phyloP scores from a whole-genome alignment of 2,329 filamentous ascomycete genomes.

The Myriosclerotinia duriaeana region DNA sequence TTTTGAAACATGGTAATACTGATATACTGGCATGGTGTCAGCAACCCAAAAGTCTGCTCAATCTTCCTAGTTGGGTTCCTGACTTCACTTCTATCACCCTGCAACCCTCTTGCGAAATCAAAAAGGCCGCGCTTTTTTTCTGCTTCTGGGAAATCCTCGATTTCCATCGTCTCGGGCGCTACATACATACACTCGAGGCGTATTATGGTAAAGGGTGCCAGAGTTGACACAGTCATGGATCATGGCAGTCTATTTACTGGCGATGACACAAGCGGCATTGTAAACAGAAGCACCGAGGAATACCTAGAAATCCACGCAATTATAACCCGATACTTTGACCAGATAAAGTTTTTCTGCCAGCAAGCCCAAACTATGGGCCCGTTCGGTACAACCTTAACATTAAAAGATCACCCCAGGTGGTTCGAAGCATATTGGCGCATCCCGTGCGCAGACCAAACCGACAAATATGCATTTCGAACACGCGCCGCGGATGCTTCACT shows the following conservation, averaged over 20 bases:
- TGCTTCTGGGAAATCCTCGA: not conserved
- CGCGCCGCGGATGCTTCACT: not conserved
- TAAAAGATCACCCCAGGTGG: slow-evolving; percentile 2
- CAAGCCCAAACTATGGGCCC: not conserved
- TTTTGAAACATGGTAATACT: slow-evolving; percentile 14
- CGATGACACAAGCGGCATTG: not conserved
- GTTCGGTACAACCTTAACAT: not conserved
- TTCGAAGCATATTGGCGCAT: slow-evolving; percentile 24
- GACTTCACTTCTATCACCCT: slow-evolving; percentile 15
- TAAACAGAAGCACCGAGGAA: not conserved
- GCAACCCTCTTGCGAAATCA: slow-evolving; percentile 7
- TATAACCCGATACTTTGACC: slow-evolving; percentile 1
- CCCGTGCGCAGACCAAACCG: slow-evolving; percentile 19
- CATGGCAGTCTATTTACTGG: not conserved
- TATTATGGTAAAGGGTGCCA: not conserved
- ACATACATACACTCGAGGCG: not conserved
- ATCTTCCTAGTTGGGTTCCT: slow-evolving; percentile 25
- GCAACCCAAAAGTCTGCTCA: slow-evolving; percentile 2
- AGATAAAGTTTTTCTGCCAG: slow-evolving; percentile 16
- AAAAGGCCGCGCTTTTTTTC: slow-evolving; percentile 7
- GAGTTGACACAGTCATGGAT: not conserved
- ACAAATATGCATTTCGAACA: not conserved
- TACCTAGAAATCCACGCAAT: not conserved
- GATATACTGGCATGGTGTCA: slow-evolving; percentile 24
- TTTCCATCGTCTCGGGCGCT: not conserved